A percentile compares a stretch with the other conserved stretches of the same genome.
Evolutionary conservation across 2,329 filamentous ascomycete species (phyloP).

Genomic region (Lomentospora prolificans): DNA sequence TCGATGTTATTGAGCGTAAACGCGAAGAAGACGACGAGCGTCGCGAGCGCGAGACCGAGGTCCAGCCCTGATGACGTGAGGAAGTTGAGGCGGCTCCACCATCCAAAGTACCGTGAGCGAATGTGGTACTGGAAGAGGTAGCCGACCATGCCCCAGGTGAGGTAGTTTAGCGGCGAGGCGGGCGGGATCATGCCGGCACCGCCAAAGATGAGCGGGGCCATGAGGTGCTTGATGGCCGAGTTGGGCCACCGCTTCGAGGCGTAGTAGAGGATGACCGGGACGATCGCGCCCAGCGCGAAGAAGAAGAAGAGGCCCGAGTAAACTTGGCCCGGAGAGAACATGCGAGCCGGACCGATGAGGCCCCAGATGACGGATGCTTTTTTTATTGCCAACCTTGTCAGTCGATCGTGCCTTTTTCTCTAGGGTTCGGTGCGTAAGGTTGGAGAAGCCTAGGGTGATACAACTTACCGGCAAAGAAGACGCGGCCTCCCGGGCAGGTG

Average conservation of each 20-base stretch:
- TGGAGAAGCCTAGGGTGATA: neutral
- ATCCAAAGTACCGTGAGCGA: slow-evolving; percentile 51
- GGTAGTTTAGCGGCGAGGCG: slow-evolving; percentile 64
- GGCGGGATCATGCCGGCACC: slow-evolving; percentile 49
- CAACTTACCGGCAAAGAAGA: slow-evolving; percentile 49
- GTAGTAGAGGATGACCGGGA: slow-evolving; percentile 42
- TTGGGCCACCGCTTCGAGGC: slow-evolving; percentile 39
- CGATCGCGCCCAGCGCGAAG: slow-evolving; percentile 45
- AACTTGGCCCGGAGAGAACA: slow-evolving; percentile 53
- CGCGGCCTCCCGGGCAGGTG: slow-evolving; percentile 52
- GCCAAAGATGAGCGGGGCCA: slow-evolving; percentile 55
- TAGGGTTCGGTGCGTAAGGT: neutral
- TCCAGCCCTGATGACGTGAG: slow-evolving; percentile 61
- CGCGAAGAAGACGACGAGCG: slow-evolving; percentile 60
- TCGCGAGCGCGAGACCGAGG: slow-evolving; percentile 56
- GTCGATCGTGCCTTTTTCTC: neutral
- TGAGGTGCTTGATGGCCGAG: slow-evolving; percentile 41
- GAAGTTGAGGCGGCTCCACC: slow-evolving; percentile 70
- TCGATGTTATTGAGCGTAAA: slow-evolving; percentile 53
- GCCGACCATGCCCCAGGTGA: slow-evolving; percentile 64
- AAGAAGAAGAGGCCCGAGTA: slow-evolving; percentile 52
- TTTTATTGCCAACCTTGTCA: neutral
- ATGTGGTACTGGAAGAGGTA: slow-evolving; percentile 61
- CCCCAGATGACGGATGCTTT: slow-evolving; percentile 58
- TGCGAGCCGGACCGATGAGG: slow-evolving; percentile 51